Conservation (phyloP, 139 green algal genomes). For the Volvox africanus region DNA sequence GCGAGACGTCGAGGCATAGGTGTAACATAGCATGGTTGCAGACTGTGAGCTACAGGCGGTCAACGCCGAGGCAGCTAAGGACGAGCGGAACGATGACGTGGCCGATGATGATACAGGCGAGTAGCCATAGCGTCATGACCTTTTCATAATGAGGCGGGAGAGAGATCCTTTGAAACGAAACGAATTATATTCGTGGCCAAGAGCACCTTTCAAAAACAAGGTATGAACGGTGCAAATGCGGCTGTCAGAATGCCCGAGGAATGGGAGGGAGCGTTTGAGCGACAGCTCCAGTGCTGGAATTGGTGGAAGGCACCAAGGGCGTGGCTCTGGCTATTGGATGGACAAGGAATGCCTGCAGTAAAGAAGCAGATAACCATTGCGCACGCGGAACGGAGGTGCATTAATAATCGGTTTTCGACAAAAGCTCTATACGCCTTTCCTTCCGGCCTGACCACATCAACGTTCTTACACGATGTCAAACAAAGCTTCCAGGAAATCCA, state of each 20-base stretch:
- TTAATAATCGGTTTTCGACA: too few species aligned
- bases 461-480: too few species aligned
- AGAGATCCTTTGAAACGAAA: not conserved
- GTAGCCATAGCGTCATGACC: conserved; percentile 90
- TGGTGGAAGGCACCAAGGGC: not conserved
- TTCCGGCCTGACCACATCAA: too few species aligned
- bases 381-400: too few species aligned
- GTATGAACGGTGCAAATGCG: too few species aligned
- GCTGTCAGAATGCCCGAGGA: too few species aligned
- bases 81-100: conserved; percentile 76
- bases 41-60: conserved; percentile 55
- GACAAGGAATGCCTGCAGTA: too few species aligned
- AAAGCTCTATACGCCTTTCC: too few species aligned
- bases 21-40: conserved; percentile 79
- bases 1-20: conserved; percentile 80
- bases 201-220: too few species aligned
- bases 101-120: conserved; percentile 84
- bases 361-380: too few species aligned
- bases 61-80: conserved; percentile 71
- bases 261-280: not conserved
- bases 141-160: not conserved
- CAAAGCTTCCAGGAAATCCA: too few species aligned
- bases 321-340: too few species aligned
- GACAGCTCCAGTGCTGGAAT: not conserved
- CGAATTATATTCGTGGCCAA: not conserved